These are phyloP conservation scores for Lasiodiplodia theobromae DNA, from an alignment of 2,329 filamentous ascomycete species.

Conservation along the genomic window DNA sequence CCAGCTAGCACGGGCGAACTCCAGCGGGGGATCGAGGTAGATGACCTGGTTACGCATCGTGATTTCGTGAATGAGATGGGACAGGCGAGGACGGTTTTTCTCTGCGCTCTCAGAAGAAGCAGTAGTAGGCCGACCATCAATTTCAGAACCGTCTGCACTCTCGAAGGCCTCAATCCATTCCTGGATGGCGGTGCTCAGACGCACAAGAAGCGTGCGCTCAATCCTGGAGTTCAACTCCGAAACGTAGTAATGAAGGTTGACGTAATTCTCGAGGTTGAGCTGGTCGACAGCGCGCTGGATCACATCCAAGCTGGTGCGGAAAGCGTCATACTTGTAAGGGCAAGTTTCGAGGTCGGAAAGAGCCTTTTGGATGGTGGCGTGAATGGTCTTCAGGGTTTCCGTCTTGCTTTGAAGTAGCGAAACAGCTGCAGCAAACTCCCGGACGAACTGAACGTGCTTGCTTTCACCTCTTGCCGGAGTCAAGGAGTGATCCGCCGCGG, in stretches of 20 bases:
- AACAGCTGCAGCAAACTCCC: slow-evolving; percentile 87
- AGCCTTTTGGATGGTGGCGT: slow-evolving; percentile 81
- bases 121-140: slow-evolving; percentile 57
- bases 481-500: slow-evolving; percentile 56
- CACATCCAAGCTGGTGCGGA: slow-evolving; percentile 79
- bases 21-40: slow-evolving; percentile 90
- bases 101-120: slow-evolving; percentile 44
- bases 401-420: slow-evolving; percentile 90
- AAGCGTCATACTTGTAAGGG: slow-evolving; percentile 79
- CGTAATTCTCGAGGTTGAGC: slow-evolving; percentile 93
- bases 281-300: slow-evolving; percentile 96
- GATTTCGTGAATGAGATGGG: slow-evolving; percentile 83
- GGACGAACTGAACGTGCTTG: slow-evolving; percentile 95
- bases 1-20: slow-evolving; percentile 92
- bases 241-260: slow-evolving; percentile 92
- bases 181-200: slow-evolving; percentile 82
- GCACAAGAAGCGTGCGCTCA: slow-evolving; percentile 78
- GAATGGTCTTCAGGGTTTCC: slow-evolving; percentile 76
- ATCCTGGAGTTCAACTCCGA: slow-evolving; percentile 85
- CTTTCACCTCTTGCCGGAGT: slow-evolving; percentile 69
- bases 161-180: slow-evolving; percentile 90
- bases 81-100: slow-evolving; percentile 66
- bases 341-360: slow-evolving; percentile 84
- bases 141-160: slow-evolving; percentile 49
- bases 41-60: slow-evolving; percentile 99